phyloP scores from a whole-genome alignment of 345 rosid genomes.

The Chamaenerion angustifolium region DNA sequence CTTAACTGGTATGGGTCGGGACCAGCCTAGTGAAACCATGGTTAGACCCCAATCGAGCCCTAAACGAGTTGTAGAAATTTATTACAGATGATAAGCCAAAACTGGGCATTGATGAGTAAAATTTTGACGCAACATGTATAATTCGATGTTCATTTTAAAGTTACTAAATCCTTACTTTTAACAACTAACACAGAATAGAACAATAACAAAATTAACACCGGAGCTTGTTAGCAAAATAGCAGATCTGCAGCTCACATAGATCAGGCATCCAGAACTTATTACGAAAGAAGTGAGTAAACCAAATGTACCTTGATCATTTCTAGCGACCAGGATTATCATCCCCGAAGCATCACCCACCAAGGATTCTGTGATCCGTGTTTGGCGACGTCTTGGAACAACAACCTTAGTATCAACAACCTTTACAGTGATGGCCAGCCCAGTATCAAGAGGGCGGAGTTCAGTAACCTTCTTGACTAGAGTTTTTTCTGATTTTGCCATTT shows the following conservation, averaged over 20 bases:
- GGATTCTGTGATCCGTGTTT: slow-evolving; percentile 68
- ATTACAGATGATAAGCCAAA: too few species aligned
- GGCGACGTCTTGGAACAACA: slow-evolving; percentile 81
- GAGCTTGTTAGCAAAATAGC: background rate
- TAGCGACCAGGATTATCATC: slow-evolving; percentile 68
- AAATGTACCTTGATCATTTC: slow-evolving; percentile 77
- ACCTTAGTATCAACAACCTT: slow-evolving; percentile 65
- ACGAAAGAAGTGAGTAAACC: background rate
- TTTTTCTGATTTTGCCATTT: slow-evolving; percentile 71
- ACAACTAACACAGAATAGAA: too few species aligned
- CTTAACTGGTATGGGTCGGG: too few species aligned
- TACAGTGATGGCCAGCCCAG: slow-evolving; percentile 68
- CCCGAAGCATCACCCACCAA: slow-evolving; percentile 94
- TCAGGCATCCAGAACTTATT: background rate
- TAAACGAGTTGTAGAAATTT: too few species aligned
- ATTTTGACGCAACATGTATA: too few species aligned
- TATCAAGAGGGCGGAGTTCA: slow-evolving; percentile 78
- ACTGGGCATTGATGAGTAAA: too few species aligned
- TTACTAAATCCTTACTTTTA: too few species aligned
- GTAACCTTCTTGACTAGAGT: slow-evolving; percentile 76
- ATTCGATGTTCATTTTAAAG: too few species aligned
- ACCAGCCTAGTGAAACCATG: too few species aligned
- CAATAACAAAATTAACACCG: too few species aligned
- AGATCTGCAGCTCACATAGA: background rate
- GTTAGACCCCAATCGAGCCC: too few species aligned